Evolutionary conservation across 306 rosid species (phyloP).

Genomic region (Benincasa hispida): DNA sequence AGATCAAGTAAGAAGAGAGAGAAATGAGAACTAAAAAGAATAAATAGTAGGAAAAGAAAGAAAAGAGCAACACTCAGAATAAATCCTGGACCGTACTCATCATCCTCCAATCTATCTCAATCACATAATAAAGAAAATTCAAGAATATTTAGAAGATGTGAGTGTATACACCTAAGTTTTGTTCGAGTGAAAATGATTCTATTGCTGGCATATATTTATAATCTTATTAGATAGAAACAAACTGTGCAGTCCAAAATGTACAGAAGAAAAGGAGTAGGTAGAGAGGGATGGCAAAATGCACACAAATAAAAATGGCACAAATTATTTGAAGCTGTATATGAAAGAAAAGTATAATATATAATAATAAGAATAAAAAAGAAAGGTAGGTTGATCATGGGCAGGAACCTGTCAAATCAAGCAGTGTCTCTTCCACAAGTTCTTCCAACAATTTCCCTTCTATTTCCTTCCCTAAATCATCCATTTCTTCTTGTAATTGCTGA

Average conservation of each 20-base stretch:
- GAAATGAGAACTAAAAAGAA: neutral
- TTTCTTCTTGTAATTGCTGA: constrained; percentile 48
- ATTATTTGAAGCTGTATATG: neutral
- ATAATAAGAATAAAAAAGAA: neutral
- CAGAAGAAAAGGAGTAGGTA: neutral
- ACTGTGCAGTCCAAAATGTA: neutral
- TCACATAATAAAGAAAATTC: too few species aligned
- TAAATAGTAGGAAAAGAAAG: neutral
- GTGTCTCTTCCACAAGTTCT: constrained; percentile 64
- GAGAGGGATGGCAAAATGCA: neutral
- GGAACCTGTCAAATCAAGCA: constrained; percentile 48
- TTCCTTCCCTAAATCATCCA: constrained; percentile 53
- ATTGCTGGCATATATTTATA: neutral
- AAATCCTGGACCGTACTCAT: too few species aligned
- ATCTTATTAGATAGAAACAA: neutral
- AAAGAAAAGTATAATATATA: neutral
- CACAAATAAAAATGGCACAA: neutral
- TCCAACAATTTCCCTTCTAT: constrained; percentile 53
- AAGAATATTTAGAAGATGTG: too few species aligned
- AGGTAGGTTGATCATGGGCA: constrained; percentile 1
- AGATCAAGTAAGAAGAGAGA: neutral
- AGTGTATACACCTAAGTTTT: too few species aligned
- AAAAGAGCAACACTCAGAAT: too few species aligned
- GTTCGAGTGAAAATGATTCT: neutral
- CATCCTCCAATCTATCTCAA: too few species aligned